Evolutionary conservation across 2,329 filamentous ascomycete genomes (phyloP).

Genomic region (Amylocarpus encephaloides): DNA sequence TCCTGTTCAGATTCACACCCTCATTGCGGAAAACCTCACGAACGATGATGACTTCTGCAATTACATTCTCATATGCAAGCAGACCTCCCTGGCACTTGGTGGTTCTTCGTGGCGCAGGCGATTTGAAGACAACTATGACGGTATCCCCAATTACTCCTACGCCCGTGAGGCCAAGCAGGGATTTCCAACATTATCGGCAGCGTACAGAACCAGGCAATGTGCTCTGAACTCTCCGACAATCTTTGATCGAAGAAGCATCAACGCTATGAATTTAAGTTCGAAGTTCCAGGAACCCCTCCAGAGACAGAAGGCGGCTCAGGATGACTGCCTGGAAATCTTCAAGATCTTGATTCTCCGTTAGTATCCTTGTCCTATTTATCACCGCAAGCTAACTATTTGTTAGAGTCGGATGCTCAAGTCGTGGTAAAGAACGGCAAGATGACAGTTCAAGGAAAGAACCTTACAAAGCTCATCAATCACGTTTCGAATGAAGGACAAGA

Average conservation of each 20-base stretch:
- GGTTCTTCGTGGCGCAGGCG: slow-evolving; percentile 41
- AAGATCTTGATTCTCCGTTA: slow-evolving; percentile 39
- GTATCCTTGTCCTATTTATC: slow-evolving; percentile 9
- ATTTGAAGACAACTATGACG: slow-evolving; percentile 40
- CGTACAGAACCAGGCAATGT: slow-evolving; percentile 34
- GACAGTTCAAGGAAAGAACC: slow-evolving; percentile 29
- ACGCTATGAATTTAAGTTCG: slow-evolving; percentile 5
- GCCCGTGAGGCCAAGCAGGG: slow-evolving; percentile 8
- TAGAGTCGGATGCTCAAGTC: slow-evolving; percentile 25
- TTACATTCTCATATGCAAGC: slow-evolving; percentile 36
- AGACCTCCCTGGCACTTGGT: slow-evolving; percentile 34
- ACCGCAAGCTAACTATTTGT: neutral
- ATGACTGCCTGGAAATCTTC: slow-evolving; percentile 34
- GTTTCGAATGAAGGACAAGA: slow-evolving; percentile 9
- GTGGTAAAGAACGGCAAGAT: slow-evolving; percentile 21
- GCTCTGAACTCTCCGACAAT: slow-evolving; percentile 23
- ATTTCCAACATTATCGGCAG: slow-evolving; percentile 15
- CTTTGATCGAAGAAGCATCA: slow-evolving; percentile 20
- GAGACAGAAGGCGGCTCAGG: slow-evolving; percentile 22
- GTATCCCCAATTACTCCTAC: slow-evolving; percentile 18
- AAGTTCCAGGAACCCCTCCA: too few relatives aligned
- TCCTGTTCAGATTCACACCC: too few relatives aligned
- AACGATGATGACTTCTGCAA: slow-evolving; percentile 36
- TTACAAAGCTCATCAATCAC: slow-evolving; percentile 19
- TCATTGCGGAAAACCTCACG: too few relatives aligned